These are phyloP conservation scores for Picochlorum sp. DNA, from an alignment of 139 green algal species.

Conservation along the genomic window DNA sequence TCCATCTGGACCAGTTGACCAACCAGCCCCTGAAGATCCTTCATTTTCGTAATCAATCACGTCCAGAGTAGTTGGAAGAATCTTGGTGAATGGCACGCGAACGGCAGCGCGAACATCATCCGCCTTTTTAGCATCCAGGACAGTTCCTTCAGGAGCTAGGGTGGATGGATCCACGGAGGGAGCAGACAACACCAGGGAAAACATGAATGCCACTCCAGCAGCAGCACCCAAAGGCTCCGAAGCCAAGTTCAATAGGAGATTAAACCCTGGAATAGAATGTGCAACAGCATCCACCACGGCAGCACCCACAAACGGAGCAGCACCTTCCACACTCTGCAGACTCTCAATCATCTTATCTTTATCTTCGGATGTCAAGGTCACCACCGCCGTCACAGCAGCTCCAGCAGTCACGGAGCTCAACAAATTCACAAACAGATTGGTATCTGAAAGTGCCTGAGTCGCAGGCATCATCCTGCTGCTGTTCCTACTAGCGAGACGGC, in stretches of 20 bases:
- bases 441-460: not conserved
- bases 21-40: constrained; percentile 39
- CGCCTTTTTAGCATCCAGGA: constrained; percentile 54
- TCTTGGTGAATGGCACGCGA: constrained; percentile 47
- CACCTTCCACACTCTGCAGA: constrained; percentile 25
- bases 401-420: not conserved
- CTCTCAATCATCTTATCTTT: constrained; percentile 44
- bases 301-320: constrained; percentile 30
- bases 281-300: constrained; percentile 35
- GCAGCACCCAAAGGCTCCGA: constrained; percentile 45
- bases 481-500: too few species aligned
- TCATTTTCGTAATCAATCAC: constrained; percentile 49
- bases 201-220: constrained; percentile 57
- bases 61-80: constrained; percentile 46
- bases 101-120: constrained; percentile 33
- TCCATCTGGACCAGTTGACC: constrained; percentile 37
- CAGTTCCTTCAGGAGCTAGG: constrained; percentile 51
- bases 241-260: constrained; percentile 38
- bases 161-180: constrained; percentile 45
- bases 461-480: not conserved
- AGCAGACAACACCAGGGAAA: constrained; percentile 46
- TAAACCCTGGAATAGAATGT: constrained; percentile 49
- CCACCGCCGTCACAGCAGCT: constrained; percentile 27
- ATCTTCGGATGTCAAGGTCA: constrained; percentile 36
- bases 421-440: constrained; percentile 12